A percentile compares a stretch with the other conserved stretches of the same genome.
Conservation (phyloP, 2,329 filamentous ascomycete species). For the Exophiala oligosperma region DNA sequence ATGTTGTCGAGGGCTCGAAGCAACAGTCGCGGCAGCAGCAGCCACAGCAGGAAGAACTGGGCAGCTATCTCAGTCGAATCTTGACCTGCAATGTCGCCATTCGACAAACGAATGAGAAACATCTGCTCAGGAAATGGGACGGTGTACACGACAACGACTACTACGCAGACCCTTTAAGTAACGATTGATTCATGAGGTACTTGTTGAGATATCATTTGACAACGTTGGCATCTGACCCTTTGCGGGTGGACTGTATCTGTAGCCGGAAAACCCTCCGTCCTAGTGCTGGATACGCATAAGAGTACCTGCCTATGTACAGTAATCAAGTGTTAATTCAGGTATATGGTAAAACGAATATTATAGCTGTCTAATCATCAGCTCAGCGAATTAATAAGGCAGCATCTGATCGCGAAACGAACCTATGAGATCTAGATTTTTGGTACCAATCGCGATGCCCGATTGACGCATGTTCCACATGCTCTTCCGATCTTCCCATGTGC, state of each 20-base stretch:
- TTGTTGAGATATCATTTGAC: too few species aligned
- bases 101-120: slow-evolving; percentile 9
- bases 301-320: too few species aligned
- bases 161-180: too few species aligned
- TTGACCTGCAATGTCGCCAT: slow-evolving; percentile 16
- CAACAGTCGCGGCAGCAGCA: background rate
- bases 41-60: slow-evolving; percentile 12
- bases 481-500: background rate
- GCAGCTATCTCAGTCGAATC: slow-evolving; percentile 15
- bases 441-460: background rate
- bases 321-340: too few species aligned
- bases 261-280: too few species aligned
- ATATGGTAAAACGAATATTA: too few species aligned
- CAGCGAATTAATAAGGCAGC: background rate
- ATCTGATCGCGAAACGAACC: background rate
- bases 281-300: too few species aligned
- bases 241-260: too few species aligned
- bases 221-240: too few species aligned
- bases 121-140: slow-evolving; percentile 15
- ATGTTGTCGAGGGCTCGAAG: background rate
- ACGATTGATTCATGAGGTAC: too few species aligned
- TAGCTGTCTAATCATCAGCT: background rate
- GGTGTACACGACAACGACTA: background rate
- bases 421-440: background rate
- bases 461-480: background rate